These are phyloP conservation scores for Aethionema arabicum DNA, from an alignment of 345 rosid species.

Conservation along the genomic window DNA sequence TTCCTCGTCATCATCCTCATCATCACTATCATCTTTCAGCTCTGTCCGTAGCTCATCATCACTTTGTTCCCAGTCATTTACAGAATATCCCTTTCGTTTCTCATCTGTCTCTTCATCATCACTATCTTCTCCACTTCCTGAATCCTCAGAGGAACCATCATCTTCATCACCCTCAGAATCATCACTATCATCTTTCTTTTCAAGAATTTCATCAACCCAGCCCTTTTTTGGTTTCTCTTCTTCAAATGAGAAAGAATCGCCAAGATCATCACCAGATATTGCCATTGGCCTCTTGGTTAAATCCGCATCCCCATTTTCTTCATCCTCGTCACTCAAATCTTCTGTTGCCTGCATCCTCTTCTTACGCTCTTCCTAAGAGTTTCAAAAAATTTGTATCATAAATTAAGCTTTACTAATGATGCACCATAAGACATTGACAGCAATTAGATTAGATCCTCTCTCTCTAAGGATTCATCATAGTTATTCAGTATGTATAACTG, in stretches of 20 bases:
- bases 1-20: slow-evolving; percentile 31
- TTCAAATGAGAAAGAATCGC: slow-evolving; percentile 75
- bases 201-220: slow-evolving; percentile 90
- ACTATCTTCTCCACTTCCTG: slow-evolving; percentile 45
- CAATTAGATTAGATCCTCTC: slow-evolving; percentile 8
- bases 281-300: slow-evolving; percentile 41
- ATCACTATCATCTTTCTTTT: slow-evolving; percentile 50
- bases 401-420: slow-evolving; percentile 2
- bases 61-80: slow-evolving; percentile 92
- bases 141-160: slow-evolving; percentile 59
- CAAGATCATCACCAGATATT: slow-evolving; percentile 86
- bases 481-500: slow-evolving; percentile 3
- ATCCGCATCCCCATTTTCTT: slow-evolving; percentile 48
- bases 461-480: slow-evolving; percentile 2
- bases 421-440: slow-evolving; percentile 13
- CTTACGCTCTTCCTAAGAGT: slow-evolving; percentile 75
- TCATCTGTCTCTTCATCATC: slow-evolving; percentile 55
- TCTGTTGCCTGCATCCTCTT: slow-evolving; percentile 76
- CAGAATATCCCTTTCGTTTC: slow-evolving; percentile 32
- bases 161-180: slow-evolving; percentile 55
- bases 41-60: slow-evolving; percentile 64
- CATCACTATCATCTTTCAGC: slow-evolving; percentile 49
- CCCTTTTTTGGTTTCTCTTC: slow-evolving; percentile 61
- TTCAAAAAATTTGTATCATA: slow-evolving; percentile 7
- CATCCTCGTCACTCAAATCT: slow-evolving; percentile 75